Base-by-base conservation (phyloP, 2,329 filamentous ascomycete species). In the Diplodia mutila region DNA sequence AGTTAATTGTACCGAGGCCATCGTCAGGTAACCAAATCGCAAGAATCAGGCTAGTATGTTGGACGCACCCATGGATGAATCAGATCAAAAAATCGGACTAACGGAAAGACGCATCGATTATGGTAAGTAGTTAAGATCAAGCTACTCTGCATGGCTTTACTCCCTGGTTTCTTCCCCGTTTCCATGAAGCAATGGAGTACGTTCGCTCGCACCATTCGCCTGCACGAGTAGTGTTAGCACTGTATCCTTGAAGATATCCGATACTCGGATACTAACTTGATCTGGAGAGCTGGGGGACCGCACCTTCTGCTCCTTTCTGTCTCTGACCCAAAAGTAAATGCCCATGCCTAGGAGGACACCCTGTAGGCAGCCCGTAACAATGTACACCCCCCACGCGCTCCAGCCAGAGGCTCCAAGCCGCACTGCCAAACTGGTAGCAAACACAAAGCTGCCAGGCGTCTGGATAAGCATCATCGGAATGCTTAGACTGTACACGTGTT, bases 401-500 rank as follows among this genome's bases (percentile, higher is more conserved):
- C 95, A 99, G 0, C 94, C 94, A 39, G 86, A 88, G 74, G 84
- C 85, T 0, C 95, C 95, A 23, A 97, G 85, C 54, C 95, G 87
- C 8, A 87, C 88, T 61, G 90, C 93, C 52, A 99, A 81, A 77
- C 93, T 97, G 14, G 86, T 90, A 0, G 94, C 93, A 81, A 97
- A 98, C 7, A 99, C 82, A 72, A 97, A 90, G 68, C 93, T 93
- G 0, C 95, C 95, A 0, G 95, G 95, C 0, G 94, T 97, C 79
- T 99, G 95, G 39, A 99, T 97, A 76, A 91, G 91, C 94, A 99
- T 98, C 91, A 97, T 98, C 4, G 93, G 90, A 67, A 99, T 95
- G 75, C 93, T 97, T 73, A 99, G 82, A 77, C 93, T 97, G 66
- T 93, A 93, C 1, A 97, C 91, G 73, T 94, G 90, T 76, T 94